These are phyloP conservation scores for Pyrrhoderma noxium DNA, from an alignment of 1,284 basidiomycete genomes.

Conservation along the genomic window DNA sequence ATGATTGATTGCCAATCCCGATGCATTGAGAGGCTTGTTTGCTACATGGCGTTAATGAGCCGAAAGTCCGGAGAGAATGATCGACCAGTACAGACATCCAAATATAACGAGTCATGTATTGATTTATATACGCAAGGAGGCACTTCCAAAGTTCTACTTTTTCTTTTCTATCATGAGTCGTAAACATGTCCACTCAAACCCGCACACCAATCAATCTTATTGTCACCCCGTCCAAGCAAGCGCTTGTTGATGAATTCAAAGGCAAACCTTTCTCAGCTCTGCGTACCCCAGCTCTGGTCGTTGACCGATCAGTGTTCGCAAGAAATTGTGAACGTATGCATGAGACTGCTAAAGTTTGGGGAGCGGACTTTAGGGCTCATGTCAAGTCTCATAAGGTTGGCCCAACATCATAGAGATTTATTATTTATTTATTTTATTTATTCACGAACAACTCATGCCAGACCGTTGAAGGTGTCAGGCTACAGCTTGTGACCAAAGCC, in stretches of 20 bases:
- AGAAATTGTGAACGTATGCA: conserved; percentile 72
- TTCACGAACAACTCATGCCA: conserved; percentile 25
- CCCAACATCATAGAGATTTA: too few relatives aligned
- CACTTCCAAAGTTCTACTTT: too few relatives aligned
- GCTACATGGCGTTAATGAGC: too few relatives aligned
- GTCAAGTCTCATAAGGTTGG: conserved; percentile 82
- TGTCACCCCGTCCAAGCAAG: conserved; percentile 42
- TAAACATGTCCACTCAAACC: conserved; percentile 1
- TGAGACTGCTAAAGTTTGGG: conserved; percentile 52
- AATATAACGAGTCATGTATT: too few relatives aligned
- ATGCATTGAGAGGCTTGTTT: too few relatives aligned
- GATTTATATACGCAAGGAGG: too few relatives aligned
- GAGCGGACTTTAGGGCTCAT: conserved; percentile 71
- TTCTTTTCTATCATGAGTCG: too few relatives aligned
- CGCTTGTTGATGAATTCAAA: conserved; percentile 50
- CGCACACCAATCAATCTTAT: conserved; percentile 40
- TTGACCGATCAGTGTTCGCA: conserved; percentile 65
- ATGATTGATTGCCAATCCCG: neutral
- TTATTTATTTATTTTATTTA: conserved; percentile 12
- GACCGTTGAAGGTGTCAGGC: conserved; percentile 65
- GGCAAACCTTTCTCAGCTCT: conserved; percentile 52
- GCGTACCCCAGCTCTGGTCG: conserved; percentile 72
- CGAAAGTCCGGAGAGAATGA: too few relatives aligned
- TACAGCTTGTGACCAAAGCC: conserved; percentile 55
- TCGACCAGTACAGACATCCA: too few relatives aligned